Evolutionary conservation across 768 basidiomycete species (phyloP), one percentile per base, ranked within the genome.

Genomic region (Lentinula lateritia): DNA sequence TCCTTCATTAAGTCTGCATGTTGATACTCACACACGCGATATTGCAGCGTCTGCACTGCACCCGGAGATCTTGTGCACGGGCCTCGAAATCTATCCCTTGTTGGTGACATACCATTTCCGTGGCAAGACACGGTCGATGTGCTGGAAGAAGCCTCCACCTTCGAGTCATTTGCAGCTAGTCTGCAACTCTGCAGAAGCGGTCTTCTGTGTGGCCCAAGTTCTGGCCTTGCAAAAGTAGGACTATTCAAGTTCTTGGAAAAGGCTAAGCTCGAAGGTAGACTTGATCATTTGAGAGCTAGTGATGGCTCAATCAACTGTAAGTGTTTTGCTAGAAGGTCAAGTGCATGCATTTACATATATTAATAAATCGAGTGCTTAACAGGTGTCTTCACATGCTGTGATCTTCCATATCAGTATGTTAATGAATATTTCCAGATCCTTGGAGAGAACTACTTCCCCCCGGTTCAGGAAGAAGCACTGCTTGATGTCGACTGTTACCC

Each of bases 351-450:
- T 20, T 18, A 36, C 7, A 18, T 36, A 48, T 18, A 36, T 13
- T 59, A 6, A 15, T 46, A 10, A 35, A 18, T 46, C 5, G 20
- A 20, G 7, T 8, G 5, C n/a, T 46, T 12, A 48, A 3, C 39
- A 70, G 69, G 69, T 53, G 66, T 59, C 5, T 70, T 70, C 62
- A 70, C 68, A 35, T 67, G 66, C 50, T 67, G 66, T 45, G 69
- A 70, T 52, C 66, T 65, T 61, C 69, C 69, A 2, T 70, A 67
- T 63, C 67, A 70, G 43, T 70, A 70, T 58, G 67, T 70, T 50
- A 46, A 58, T 1, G 69, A 70, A 46, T 70, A 70, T 45, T 66
- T 65, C 39, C 55, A 61, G 16, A 67, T 66, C 50, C 65, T 70
- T 9, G 66, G 65, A 20, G 65, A 66, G 5, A 61, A 59, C 28